Percentiles rank a stretch among this genome's conserved stretches.
Evolutionary conservation across 2,329 filamentous ascomycete species (phyloP).

Genomic region (Canariomyces notabilis): DNA sequence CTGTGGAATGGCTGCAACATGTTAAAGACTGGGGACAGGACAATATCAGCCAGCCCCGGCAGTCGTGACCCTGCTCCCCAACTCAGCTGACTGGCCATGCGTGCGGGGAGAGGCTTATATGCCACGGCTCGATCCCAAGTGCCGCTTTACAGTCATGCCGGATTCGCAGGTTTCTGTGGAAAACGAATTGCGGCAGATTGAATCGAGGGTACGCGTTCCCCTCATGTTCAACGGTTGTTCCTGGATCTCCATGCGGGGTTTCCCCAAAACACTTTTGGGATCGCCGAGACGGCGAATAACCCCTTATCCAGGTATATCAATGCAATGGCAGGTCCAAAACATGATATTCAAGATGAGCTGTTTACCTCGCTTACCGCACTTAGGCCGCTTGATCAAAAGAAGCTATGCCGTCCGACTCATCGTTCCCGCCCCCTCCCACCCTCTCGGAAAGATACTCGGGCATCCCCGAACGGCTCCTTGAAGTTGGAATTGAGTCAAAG

Average conservation of each 20-base stretch:
- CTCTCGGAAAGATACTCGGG: slow-evolving; percentile 8
- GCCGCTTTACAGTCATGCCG: neutral
- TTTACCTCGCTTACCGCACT: neutral
- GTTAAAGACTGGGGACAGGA: neutral
- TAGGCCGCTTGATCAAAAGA: neutral
- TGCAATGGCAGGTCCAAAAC: neutral
- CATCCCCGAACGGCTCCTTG: slow-evolving; percentile 5
- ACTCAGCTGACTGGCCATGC: neutral
- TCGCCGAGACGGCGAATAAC: neutral
- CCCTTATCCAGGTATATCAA: neutral
- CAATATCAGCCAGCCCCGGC: neutral
- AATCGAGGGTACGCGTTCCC: neutral
- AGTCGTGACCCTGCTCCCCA: neutral
- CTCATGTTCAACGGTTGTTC: neutral
- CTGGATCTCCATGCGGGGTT: neutral
- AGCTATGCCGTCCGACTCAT: neutral
- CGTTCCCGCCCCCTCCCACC: slow-evolving; percentile 6
- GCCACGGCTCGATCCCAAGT: neutral
- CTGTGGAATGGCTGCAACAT: neutral
- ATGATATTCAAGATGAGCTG: neutral
- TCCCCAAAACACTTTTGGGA: neutral
- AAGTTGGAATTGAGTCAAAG: slow-evolving; percentile 5
- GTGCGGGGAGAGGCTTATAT: neutral
- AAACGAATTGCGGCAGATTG: neutral
- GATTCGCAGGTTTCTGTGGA: neutral